Percentiles rank a stretch among this genome's conserved stretches.
Evolutionary conservation across 805 yeast genomes (phyloP).

Genomic region (Saccharomycopsis sp.): DNA sequence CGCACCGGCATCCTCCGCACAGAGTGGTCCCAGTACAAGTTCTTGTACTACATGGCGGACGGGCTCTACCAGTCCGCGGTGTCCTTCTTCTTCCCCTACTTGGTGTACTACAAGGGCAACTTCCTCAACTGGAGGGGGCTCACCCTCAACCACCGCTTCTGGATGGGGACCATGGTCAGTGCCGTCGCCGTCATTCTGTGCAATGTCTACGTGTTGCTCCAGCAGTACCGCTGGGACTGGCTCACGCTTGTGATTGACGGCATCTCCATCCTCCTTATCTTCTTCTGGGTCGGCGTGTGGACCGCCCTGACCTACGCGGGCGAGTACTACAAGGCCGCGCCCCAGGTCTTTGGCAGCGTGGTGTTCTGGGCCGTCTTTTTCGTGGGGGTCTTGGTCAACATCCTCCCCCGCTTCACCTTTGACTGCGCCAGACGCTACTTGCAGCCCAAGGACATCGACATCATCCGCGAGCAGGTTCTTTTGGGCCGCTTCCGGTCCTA

Average conservation of each 20-base stretch:
- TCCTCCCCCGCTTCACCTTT: conserved; percentile 54
- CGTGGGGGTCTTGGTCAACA: conserved; percentile 45
- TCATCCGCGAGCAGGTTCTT: conserved; percentile 54
- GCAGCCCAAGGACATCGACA: conserved; percentile 61
- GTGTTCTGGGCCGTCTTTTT: conserved; percentile 61
- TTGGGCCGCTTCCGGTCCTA: conserved; percentile 46
- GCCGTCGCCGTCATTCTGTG: conserved; percentile 58
- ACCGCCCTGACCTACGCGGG: conserved; percentile 44
- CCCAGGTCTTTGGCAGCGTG: conserved; percentile 53
- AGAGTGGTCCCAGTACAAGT: conserved; percentile 56
- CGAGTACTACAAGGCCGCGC: conserved; percentile 60
- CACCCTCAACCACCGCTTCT: conserved; percentile 57
- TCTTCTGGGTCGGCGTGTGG: conserved; percentile 80
- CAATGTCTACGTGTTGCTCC: conserved; percentile 57
- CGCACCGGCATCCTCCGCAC: conserved; percentile 56
- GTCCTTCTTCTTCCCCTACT: conserved; percentile 62
- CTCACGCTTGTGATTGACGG: conserved; percentile 45
- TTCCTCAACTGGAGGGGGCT: conserved; percentile 42
- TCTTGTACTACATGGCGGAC: conserved; percentile 57
- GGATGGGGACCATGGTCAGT: conserved; percentile 61
- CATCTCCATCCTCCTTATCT: conserved; percentile 51
- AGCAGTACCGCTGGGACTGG: conserved; percentile 78
- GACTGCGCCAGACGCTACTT: conserved; percentile 46
- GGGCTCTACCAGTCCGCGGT: conserved; percentile 68
- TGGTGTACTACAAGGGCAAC: conserved; percentile 41